Base-by-base conservation (phyloP, 2,329 filamentous ascomycete genomes). In the Paraphaeosphaeria sporulosa region DNA sequence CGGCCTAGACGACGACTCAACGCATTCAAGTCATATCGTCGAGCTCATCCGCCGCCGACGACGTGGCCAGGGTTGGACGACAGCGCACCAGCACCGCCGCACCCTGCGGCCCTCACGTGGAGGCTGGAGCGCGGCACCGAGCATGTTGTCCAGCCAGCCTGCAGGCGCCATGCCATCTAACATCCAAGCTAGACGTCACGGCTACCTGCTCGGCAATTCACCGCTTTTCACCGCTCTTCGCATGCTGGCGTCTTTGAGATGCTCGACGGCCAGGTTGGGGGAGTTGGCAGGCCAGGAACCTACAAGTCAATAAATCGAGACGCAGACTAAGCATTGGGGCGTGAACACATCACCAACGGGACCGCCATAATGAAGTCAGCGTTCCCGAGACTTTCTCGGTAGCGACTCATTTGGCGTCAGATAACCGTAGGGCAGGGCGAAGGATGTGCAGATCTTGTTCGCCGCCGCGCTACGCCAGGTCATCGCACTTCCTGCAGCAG, bases 401-500 rank as follows among this genome's bases (percentile, higher is more conserved):
- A 73, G 69, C 71, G 71, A 73, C 64, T 60, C 61, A 64, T 65
- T 65, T 71, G 72, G 71, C 71, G 70, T 71, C 67, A 72, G 71
- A 73, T 72, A 71, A 62, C 72, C 71, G 73, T 67, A 70, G 65
- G 71, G 67, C 69, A 73, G 70, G 69, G 71, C 69, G 69, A 70
- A 71, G 69, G 68, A 71, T 72, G 70, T 76, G 76, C 72, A 76
- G 75, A 78, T 77, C 76, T 77, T 75, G 71, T 76, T 75, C 73
- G 71, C 72, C 73, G 71, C 72, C 64, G 71, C 71, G 65, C 64
- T 59, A 64, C 66, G 72, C 75, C 75, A 78, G 67, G 72, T 78
- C 74, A 76, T 76, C 71, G 68, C 71, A 72, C 75, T 74, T 72
- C 30, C 68, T 71, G 68, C 62, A 71, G 64, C 69, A 64, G 66